Conservation (phyloP, 306 rosid species). For the Vigna mungo region DNA sequence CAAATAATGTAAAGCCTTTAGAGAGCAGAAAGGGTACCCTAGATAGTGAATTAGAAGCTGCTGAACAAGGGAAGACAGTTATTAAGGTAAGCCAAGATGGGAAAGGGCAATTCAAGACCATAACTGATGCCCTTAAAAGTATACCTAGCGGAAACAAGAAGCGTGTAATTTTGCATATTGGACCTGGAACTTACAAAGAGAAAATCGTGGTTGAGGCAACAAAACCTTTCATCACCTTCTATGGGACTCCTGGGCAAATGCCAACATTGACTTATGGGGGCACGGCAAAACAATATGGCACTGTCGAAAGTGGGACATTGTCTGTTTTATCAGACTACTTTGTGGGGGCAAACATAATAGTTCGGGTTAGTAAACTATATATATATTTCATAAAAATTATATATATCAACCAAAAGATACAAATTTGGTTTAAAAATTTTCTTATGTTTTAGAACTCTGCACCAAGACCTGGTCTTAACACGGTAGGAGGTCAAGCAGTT, state of each 20-base stretch:
- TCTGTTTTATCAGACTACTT: background rate
- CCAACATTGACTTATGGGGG: slow-evolving; percentile 58
- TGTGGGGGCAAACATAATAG: background rate
- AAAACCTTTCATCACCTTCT: slow-evolving; percentile 60
- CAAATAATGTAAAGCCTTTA: slow-evolving; percentile 26
- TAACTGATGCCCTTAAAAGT: slow-evolving; percentile 58
- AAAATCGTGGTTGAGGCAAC: slow-evolving; percentile 53
- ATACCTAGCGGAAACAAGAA: slow-evolving; percentile 55
- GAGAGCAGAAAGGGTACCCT: slow-evolving; percentile 20
- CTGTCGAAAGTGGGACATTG: slow-evolving; percentile 54
- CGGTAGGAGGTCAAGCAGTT: slow-evolving; percentile 22
- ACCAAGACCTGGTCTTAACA: slow-evolving; percentile 29
- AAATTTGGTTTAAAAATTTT: too few species aligned
- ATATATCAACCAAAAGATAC: too few species aligned
- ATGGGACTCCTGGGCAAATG: slow-evolving; percentile 44
- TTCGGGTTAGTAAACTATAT: background rate
- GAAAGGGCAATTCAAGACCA: slow-evolving; percentile 57
- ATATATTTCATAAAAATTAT: background rate
- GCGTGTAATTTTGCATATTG: slow-evolving; percentile 62
- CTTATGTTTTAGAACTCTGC: slow-evolving; percentile 32
- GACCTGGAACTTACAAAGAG: slow-evolving; percentile 62
- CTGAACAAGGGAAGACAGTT: slow-evolving; percentile 48
- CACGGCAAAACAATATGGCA: slow-evolving; percentile 56
- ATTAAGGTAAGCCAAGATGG: slow-evolving; percentile 60
- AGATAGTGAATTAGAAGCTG: slow-evolving; percentile 52